Percentiles rank a stretch among this genome's conserved stretches.
These are phyloP conservation scores for Volvox carteri DNA, from an alignment of 163 green algal species.

Conservation along the genomic window DNA sequence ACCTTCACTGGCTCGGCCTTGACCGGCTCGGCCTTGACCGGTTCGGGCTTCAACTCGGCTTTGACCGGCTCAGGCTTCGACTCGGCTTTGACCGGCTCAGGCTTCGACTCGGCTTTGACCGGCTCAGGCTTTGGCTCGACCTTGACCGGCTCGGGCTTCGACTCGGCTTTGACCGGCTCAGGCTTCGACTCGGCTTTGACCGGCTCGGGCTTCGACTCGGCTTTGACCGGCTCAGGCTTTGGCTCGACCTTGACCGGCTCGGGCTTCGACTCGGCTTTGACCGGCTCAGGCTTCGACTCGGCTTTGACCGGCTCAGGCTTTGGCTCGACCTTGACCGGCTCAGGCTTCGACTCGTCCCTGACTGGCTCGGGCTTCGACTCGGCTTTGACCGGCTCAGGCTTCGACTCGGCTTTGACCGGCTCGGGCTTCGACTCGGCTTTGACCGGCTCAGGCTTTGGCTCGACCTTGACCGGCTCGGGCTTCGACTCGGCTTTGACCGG, in stretches of 20 bases:
- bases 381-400: background rate
- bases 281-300: background rate
- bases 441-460: conserved; percentile 8
- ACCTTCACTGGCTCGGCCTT: background rate
- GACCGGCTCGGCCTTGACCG: background rate
- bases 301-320: background rate
- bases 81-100: background rate
- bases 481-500: background rate
- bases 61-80: background rate
- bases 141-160: background rate
- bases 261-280: conserved; percentile 1
- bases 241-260: background rate
- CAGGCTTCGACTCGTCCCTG: background rate
- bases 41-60: background rate
- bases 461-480: conserved; percentile 1
- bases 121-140: background rate
- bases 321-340: conserved; percentile 10
- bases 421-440: background rate
- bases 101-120: background rate
- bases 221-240: background rate
- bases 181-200: conserved; percentile 17
- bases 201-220: background rate
- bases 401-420: background rate
- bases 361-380: background rate
- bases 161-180: conserved; percentile 11